phyloP scores from a whole-genome alignment of 345 rosid species.

The Noccaea bulbosa region DNA sequence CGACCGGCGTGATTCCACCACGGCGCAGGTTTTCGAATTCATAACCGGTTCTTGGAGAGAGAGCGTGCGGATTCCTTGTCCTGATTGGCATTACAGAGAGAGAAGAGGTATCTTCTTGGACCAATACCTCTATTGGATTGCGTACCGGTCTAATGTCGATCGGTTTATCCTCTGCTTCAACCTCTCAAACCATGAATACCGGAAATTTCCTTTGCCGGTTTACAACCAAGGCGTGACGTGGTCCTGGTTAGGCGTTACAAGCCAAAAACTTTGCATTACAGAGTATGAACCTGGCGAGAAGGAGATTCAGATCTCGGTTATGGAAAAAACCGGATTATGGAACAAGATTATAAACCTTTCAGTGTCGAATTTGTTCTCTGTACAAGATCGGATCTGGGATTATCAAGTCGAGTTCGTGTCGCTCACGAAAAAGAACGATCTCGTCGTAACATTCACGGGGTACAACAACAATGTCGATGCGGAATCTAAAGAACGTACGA shows the following conservation, averaged over 20 bases:
- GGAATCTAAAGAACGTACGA: slow-evolving; percentile 9
- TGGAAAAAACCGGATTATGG: slow-evolving; percentile 37
- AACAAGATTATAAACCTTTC: slow-evolving; percentile 34
- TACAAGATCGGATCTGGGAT: slow-evolving; percentile 1
- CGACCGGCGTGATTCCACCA: slow-evolving; percentile 22
- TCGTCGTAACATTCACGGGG: neutral
- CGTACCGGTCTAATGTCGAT: slow-evolving; percentile 31
- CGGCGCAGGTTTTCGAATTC: slow-evolving; percentile 28
- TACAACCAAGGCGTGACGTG: slow-evolving; percentile 20
- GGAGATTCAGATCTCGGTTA: slow-evolving; percentile 29
- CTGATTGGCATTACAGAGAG: slow-evolving; percentile 43
- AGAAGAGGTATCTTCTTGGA: slow-evolving; percentile 32
- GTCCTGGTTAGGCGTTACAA: slow-evolving; percentile 37
- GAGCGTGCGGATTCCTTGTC: slow-evolving; percentile 16
- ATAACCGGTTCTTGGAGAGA: slow-evolving; percentile 34
- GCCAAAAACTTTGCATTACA: slow-evolving; percentile 17
- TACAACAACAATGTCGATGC: neutral
- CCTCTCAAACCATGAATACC: slow-evolving; percentile 34
- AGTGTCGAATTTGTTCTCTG: slow-evolving; percentile 13
- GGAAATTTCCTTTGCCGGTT: slow-evolving; percentile 20
- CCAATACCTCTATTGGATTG: slow-evolving; percentile 37
- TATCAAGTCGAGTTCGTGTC: slow-evolving; percentile 27
- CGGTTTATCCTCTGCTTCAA: slow-evolving; percentile 39
- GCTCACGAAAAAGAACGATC: slow-evolving; percentile 31
- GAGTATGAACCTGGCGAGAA: slow-evolving; percentile 25